Percentiles rank a stretch among this genome's conserved stretches.
These are phyloP conservation scores for Suillus subaureus DNA, from an alignment of 768 basidiomycete species.

Conservation along the genomic window DNA sequence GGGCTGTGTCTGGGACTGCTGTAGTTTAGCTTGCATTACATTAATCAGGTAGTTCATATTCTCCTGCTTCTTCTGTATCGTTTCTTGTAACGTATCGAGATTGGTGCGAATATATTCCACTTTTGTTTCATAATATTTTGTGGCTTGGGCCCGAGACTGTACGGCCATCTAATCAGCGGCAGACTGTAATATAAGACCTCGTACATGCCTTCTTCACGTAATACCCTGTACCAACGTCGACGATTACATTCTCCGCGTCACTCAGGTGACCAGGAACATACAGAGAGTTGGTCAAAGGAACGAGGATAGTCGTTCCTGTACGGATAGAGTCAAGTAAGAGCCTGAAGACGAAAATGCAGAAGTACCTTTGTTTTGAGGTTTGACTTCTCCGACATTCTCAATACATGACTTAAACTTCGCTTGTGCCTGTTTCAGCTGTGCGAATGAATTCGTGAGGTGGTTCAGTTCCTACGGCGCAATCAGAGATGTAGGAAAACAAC, in stretches of 20 bases:
- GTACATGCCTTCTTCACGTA: constrained; percentile 85
- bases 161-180: not conserved
- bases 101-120: constrained; percentile 81
- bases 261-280: constrained; percentile 92
- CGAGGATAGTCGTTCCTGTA: constrained; percentile 83
- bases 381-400: constrained; percentile 77
- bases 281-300: constrained; percentile 92
- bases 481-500: not conserved
- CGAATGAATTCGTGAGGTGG: constrained; percentile 89
- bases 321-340: not conserved
- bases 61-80: constrained; percentile 90
- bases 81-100: constrained; percentile 84
- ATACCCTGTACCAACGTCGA: constrained; percentile 96
- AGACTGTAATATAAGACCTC: constrained; percentile 5
- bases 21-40: constrained; percentile 69
- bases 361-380: constrained; percentile 63
- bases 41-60: constrained; percentile 76
- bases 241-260: constrained; percentile 84
- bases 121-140: constrained; percentile 80
- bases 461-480: constrained; percentile 71
- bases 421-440: constrained; percentile 91
- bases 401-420: constrained; percentile 89
- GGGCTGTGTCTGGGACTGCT: constrained; percentile 24
- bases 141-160: constrained; percentile 83
- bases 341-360: constrained; percentile 1